A percentile compares a stretch with the other conserved stretches of the same genome.
Conservation (phyloP, 352 stramenopile genomes). For the Phytophthora tentaculata region DNA sequence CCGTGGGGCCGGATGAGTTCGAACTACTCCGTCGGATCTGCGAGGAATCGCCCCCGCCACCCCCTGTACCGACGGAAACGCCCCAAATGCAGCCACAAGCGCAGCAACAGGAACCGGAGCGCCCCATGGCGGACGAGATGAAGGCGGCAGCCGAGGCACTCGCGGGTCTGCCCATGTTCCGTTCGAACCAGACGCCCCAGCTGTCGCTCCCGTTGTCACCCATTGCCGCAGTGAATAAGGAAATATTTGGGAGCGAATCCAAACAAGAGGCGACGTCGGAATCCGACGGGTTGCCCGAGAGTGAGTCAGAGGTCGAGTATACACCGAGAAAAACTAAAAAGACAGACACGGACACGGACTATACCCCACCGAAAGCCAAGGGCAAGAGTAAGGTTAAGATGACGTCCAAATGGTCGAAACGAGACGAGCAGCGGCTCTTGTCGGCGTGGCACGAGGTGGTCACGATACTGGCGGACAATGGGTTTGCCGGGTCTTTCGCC, state of each 20-base stretch:
- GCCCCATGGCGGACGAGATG: slow-evolving; percentile 38
- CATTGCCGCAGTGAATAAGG: slow-evolving; percentile 16
- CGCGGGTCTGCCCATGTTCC: slow-evolving; percentile 41
- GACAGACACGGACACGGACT: slow-evolving; percentile 19
- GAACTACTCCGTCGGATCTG: slow-evolving; percentile 32
- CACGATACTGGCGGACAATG: slow-evolving; percentile 24
- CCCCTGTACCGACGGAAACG: background rate
- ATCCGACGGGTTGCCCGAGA: slow-evolving; percentile 14
- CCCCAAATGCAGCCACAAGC: background rate
- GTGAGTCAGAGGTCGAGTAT: slow-evolving; percentile 11
- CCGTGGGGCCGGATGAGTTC: slow-evolving; percentile 29
- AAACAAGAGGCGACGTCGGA: slow-evolving; percentile 15
- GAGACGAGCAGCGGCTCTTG: slow-evolving; percentile 36
- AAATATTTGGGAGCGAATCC: background rate
- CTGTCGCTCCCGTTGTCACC: slow-evolving; percentile 28
- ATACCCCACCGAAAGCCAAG: slow-evolving; percentile 35
- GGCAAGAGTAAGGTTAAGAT: slow-evolving; percentile 29
- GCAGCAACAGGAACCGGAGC: background rate
- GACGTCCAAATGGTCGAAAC: slow-evolving; percentile 36
- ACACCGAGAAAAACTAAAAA: slow-evolving; percentile 10
- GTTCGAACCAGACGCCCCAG: slow-evolving; percentile 1
- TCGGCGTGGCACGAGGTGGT: slow-evolving; percentile 44
- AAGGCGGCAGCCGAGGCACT: slow-evolving; percentile 41
- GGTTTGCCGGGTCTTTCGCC: slow-evolving; percentile 31
- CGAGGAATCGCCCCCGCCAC: slow-evolving; percentile 1